A percentile compares a stretch with the other conserved stretches of the same genome.
Evolutionary conservation across 108 stramenopile genomes (phyloP).

Genomic region (Cyclotella atomus): DNA sequence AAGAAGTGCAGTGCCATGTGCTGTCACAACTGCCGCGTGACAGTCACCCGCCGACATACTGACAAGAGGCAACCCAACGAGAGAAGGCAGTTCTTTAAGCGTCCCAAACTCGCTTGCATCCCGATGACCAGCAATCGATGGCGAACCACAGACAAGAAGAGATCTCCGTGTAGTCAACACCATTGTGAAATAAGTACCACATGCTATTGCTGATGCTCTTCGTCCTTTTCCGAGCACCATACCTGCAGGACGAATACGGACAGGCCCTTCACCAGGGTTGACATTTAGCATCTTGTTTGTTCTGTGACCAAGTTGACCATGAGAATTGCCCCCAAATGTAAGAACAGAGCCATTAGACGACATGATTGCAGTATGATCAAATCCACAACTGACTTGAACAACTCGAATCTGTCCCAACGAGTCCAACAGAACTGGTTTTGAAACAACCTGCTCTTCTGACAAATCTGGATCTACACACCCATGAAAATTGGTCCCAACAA

Average conservation of each 20-base stretch:
- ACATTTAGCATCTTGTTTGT: background rate
- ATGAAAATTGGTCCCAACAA: constrained; percentile 63
- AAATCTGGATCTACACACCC: constrained; percentile 70
- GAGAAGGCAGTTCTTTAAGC: constrained; percentile 50
- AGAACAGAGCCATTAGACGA: constrained; percentile 66
- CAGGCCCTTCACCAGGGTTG: constrained; percentile 10
- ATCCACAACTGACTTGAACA: constrained; percentile 66
- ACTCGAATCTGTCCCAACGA: constrained; percentile 50
- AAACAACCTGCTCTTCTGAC: constrained; percentile 20
- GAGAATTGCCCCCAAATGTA: constrained; percentile 70
- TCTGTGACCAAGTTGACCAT: constrained; percentile 75
- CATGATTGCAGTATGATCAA: constrained; percentile 74
- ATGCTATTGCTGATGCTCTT: constrained; percentile 58
- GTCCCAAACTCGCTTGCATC: constrained; percentile 34
- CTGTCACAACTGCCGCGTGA: constrained; percentile 79
- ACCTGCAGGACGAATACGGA: constrained; percentile 38
- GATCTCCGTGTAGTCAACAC: constrained; percentile 76
- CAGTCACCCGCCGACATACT: constrained; percentile 60
- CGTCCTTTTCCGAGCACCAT: constrained; percentile 47
- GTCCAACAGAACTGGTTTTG: constrained; percentile 56
- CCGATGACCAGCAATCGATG: constrained; percentile 52
- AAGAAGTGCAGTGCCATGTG: constrained; percentile 68
- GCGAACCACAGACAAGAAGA: constrained; percentile 56
- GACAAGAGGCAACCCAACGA: constrained; percentile 70
- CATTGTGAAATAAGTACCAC: constrained; percentile 65